Conservation (phyloP, 1,284 basidiomycete genomes). For the Ustilago crameri region DNA sequence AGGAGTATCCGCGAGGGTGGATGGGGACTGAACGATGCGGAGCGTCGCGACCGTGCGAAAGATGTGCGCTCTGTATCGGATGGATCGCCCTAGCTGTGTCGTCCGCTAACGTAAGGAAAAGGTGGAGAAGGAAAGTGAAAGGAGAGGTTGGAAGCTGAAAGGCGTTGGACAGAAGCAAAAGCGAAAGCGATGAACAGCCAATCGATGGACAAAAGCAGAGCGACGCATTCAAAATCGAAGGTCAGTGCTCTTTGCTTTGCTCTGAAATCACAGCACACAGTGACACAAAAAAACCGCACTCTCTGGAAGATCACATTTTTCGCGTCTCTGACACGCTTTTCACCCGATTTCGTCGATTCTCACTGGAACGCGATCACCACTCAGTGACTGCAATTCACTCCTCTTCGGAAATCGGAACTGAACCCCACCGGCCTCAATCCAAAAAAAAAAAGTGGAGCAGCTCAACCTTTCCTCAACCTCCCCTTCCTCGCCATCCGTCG, state of each 20-base stretch:
- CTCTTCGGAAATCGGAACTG: slow-evolving; percentile 6
- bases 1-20: too few relatives aligned
- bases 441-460: slow-evolving; percentile 11
- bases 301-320: slow-evolving; percentile 14
- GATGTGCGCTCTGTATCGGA: too few relatives aligned
- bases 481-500: background rate
- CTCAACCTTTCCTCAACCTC: background rate
- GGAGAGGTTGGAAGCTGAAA: background rate
- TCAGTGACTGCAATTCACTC: background rate
- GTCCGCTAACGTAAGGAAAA: too few relatives aligned
- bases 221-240: slow-evolving; percentile 5
- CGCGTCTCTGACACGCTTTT: slow-evolving; percentile 8
- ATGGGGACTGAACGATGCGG: too few relatives aligned
- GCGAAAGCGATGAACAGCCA: too few relatives aligned
- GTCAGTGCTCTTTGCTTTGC: slow-evolving; percentile 11
- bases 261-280: slow-evolving; percentile 1
- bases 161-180: too few relatives aligned
- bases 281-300: slow-evolving; percentile 6
- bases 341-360: slow-evolving; percentile 8
- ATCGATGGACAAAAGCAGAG: too few relatives aligned
- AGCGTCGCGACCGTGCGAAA: too few relatives aligned
- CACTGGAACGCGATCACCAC: slow-evolving; percentile 11
- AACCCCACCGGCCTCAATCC: background rate
- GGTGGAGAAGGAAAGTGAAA: background rate
- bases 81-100: too few relatives aligned